These are phyloP conservation scores for Aspergillus sp. DNA, from an alignment of 2,329 filamentous ascomycete species.

Conservation along the genomic window DNA sequence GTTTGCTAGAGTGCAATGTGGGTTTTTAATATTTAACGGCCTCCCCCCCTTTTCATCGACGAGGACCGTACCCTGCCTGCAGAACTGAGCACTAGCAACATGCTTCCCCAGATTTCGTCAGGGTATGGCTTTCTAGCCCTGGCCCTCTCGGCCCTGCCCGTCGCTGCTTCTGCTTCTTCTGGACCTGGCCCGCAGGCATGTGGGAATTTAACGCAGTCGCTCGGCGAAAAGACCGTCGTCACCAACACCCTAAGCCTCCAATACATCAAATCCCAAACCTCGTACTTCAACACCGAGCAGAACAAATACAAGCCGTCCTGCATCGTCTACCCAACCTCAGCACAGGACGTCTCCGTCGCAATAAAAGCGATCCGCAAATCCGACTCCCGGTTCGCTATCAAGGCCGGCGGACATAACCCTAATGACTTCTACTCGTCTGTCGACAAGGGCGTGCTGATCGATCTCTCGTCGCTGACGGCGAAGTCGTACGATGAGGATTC, in stretches of 20 bases:
- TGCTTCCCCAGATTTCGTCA: neutral
- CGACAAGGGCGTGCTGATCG: slow-evolving; percentile 10
- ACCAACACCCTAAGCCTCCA: neutral
- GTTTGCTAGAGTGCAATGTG: too few species aligned
- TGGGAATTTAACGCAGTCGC: neutral
- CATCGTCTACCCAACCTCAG: slow-evolving; percentile 19
- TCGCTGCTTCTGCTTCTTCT: neutral
- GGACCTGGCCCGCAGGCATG: slow-evolving; percentile 1
- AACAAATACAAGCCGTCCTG: slow-evolving; percentile 14
- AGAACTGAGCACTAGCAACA: neutral
- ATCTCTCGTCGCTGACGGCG: neutral
- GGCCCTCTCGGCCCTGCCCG: neutral
- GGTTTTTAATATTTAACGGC: too few species aligned
- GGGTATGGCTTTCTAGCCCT: neutral
- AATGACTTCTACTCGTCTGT: slow-evolving; percentile 11
- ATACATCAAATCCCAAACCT: neutral
- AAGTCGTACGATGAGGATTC: neutral
- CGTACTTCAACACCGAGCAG: slow-evolving; percentile 12
- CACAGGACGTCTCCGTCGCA: slow-evolving; percentile 19
- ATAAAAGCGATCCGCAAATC: slow-evolving; percentile 7
- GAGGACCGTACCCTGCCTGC: neutral
- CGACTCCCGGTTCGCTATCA: slow-evolving; percentile 10
- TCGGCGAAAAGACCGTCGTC: slow-evolving; percentile 4
- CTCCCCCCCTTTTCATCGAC: neutral
- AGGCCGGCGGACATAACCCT: slow-evolving; percentile 11